Percentiles rank a stretch among this genome's conserved stretches.
phyloP scores from a whole-genome alignment of 345 rosid species.

The Noccaea bulbosa region DNA sequence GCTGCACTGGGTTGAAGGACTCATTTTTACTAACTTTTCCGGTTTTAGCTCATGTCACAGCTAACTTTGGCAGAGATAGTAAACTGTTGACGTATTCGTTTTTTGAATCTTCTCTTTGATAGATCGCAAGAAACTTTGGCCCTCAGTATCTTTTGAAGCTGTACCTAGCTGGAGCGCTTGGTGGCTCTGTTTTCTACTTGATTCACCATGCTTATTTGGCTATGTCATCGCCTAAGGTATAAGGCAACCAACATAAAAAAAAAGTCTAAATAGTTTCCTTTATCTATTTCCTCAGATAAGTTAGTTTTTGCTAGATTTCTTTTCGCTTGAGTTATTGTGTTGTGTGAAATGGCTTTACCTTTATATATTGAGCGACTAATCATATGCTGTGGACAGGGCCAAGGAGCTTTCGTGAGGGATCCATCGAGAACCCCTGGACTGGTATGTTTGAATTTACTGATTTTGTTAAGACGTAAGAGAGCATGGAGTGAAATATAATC shows the following conservation, averaged over 20 bases:
- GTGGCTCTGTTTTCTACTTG: conserved; percentile 83
- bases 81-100: conserved; percentile 6
- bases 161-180: conserved; percentile 80
- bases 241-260: neutral
- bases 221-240: conserved; percentile 61
- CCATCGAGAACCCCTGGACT: conserved; percentile 75
- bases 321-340: conserved; percentile 7
- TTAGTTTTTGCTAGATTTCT: neutral
- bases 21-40: too few relatives aligned
- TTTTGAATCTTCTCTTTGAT: conserved; percentile 27
- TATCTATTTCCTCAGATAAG: conserved; percentile 18
- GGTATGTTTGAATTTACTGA: conserved; percentile 48
- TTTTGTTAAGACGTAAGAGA: neutral
- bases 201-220: conserved; percentile 63
- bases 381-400: conserved; percentile 48
- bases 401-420: conserved; percentile 51
- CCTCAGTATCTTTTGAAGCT: conserved; percentile 68
- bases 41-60: neutral
- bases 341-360: conserved; percentile 11
- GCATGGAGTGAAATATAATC: neutral
- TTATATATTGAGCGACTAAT: conserved; percentile 10
- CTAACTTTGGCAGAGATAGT: conserved; percentile 6
- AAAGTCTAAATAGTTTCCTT: neutral
- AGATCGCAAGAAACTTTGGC: conserved; percentile 76
- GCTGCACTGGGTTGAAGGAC: too few relatives aligned